Conservation (phyloP, 768 basidiomycete genomes). For the Agrocybe pediades region DNA sequence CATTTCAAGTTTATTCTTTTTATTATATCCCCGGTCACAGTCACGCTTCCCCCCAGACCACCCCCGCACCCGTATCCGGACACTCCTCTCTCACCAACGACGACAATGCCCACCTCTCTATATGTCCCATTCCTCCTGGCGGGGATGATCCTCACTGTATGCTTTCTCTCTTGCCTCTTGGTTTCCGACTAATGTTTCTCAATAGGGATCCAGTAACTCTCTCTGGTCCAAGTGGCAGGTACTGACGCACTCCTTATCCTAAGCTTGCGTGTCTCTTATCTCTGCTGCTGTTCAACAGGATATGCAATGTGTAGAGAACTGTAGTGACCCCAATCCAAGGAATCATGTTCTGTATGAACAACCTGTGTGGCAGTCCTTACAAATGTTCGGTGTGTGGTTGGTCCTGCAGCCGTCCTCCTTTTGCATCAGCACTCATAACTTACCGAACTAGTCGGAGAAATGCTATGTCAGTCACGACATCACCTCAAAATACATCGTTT, state of each 20-base stretch:
- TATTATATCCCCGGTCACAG: slow-evolving; percentile 24
- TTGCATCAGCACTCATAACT: slow-evolving; percentile 21
- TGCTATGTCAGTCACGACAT: slow-evolving; percentile 70
- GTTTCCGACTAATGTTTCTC: not conserved
- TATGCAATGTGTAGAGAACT: slow-evolving; percentile 99
- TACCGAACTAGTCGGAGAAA: slow-evolving; percentile 78
- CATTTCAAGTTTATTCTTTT: slow-evolving; percentile 7
- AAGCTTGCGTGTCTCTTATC: not conserved
- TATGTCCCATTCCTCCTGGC: slow-evolving; percentile 80
- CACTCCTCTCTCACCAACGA: slow-evolving; percentile 14
- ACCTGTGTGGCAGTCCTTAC: slow-evolving; percentile 90
- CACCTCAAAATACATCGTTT: slow-evolving; percentile 4
- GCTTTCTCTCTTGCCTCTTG: slow-evolving; percentile 10
- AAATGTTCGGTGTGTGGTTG: slow-evolving; percentile 77
- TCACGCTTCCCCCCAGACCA: slow-evolving; percentile 15
- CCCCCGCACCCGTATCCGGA: slow-evolving; percentile 5
- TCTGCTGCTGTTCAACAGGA: slow-evolving; percentile 49
- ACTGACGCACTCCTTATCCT: slow-evolving; percentile 19
- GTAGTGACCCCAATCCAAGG: slow-evolving; percentile 60
- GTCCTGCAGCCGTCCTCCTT: slow-evolving; percentile 10
- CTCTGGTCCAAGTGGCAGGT: slow-evolving; percentile 87
- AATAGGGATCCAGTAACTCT: slow-evolving; percentile 77
- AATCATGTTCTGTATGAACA: slow-evolving; percentile 85
- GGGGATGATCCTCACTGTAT: slow-evolving; percentile 90
- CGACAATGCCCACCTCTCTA: slow-evolving; percentile 64